phyloP scores from a whole-genome alignment of 306 rosid species.

The Vigna radiata region DNA sequence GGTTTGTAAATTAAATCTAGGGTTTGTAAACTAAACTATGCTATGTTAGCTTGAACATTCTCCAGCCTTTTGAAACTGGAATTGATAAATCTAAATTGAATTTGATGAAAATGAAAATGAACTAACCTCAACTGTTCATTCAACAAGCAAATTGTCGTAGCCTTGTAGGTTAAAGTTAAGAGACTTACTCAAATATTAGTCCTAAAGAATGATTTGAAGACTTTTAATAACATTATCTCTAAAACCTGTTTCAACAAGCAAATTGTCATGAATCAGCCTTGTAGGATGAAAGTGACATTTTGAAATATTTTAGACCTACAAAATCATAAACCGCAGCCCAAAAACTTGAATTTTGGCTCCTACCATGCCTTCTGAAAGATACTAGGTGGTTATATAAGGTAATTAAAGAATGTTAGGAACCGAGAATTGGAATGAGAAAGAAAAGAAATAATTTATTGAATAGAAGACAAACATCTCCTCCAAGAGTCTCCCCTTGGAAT shows the following conservation, averaged over 20 bases:
- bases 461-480: too few species aligned
- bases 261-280: background rate
- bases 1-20: slow-evolving; percentile 5
- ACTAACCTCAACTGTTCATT: background rate
- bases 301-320: background rate
- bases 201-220: background rate
- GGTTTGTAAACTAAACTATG: background rate
- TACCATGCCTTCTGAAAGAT: background rate
- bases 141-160: background rate
- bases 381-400: background rate
- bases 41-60: slow-evolving; percentile 1
- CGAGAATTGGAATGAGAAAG: too few species aligned
- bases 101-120: background rate
- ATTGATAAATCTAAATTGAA: slow-evolving; percentile 15
- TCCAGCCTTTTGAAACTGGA: slow-evolving; percentile 14
- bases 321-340: background rate
- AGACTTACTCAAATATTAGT: slow-evolving; percentile 4
- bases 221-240: background rate
- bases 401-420: background rate
- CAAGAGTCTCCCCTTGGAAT: too few species aligned
- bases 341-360: background rate
- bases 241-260: background rate
- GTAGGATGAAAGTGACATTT: background rate
- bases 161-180: background rate
- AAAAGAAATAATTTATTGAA: too few species aligned